Base-by-base conservation (phyloP, 2,329 filamentous ascomycete genomes). In the Alternaria burnsii region DNA sequence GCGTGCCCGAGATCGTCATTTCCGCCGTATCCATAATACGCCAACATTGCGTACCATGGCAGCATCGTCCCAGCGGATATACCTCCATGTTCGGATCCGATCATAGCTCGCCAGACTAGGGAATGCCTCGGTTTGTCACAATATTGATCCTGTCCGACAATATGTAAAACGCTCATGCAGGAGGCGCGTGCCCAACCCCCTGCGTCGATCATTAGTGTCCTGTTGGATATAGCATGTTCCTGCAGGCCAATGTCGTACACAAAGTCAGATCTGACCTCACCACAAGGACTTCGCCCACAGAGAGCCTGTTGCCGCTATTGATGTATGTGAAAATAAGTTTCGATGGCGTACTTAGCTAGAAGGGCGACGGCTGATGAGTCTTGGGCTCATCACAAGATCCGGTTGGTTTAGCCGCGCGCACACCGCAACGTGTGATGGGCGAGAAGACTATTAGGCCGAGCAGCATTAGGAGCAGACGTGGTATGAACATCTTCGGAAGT, bases 221-320 rank as follows among this genome's bases (percentile, higher is more conserved):
- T 34, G 32, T 30, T 36, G 43, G 51, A 34, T 36, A 52, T 30
- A 40, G 12, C 40, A 28, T 46, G 32, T 40, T 22, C 18, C 26
- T 24, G 48, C 50, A 30, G 22, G 48, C 47, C 28, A 53, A 53
- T 41, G 50, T 32, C 32, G 41, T 34, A 46, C 41, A 44, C 40
- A 58, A 55, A 41, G 50, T 55, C 62, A 59, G 62, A 52, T 12
- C 30, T 5, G 34, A 53, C 56, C 42, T 55, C 56, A 51, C 40
- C 16, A 50, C 30, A 36, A 36, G 5, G 16, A 20, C 46, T 36
- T 50, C 20, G 32, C 46, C 24, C 28, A 34, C 10, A 30, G 14
- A 50, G 30, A n/a, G 9, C 16, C 12, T 16, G 30, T n/a, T 48
- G 3, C 16, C 46, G 34, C 34, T 41, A 32, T 11, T 8, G 5